phyloP scores from a whole-genome alignment of 352 stramenopile genomes.

The Peronospora tabacina region DNA sequence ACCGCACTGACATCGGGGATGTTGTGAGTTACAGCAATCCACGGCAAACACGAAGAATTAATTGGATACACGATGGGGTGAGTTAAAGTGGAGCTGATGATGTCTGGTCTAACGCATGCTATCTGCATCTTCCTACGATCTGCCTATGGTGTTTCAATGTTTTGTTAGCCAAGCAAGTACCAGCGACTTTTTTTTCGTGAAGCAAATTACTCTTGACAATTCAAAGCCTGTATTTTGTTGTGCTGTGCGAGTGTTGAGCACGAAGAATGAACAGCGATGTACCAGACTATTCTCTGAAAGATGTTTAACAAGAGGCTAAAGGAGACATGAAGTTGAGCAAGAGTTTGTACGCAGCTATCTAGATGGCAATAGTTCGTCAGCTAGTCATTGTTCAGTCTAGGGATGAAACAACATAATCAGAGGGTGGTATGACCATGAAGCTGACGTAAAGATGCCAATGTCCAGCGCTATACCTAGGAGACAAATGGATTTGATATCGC shows the following conservation, averaged over 20 bases:
- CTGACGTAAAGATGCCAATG: slow-evolving; percentile 9
- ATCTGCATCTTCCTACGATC: background rate
- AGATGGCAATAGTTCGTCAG: slow-evolving; percentile 22
- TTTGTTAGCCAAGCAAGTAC: slow-evolving; percentile 20
- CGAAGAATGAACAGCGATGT: background rate
- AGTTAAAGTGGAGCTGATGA: background rate
- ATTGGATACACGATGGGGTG: background rate
- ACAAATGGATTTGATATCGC: background rate
- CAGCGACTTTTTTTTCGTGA: background rate
- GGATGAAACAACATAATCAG: slow-evolving; percentile 1
- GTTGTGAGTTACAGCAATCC: slow-evolving; percentile 7
- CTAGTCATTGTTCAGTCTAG: slow-evolving; percentile 12
- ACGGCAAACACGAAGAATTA: background rate
- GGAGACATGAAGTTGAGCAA: background rate
- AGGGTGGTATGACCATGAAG: slow-evolving; percentile 12
- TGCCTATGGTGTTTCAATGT: slow-evolving; percentile 12
- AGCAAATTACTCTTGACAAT: background rate
- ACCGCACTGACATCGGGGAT: slow-evolving; percentile 15
- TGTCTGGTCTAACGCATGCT: slow-evolving; percentile 7
- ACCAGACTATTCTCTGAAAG: slow-evolving; percentile 1
- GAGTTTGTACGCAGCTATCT: slow-evolving; percentile 20
- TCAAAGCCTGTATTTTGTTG: background rate
- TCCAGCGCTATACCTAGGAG: no score
- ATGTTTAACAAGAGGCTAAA: background rate
- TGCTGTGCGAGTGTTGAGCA: background rate